Percentiles rank a stretch among this genome's conserved stretches.
Evolutionary conservation across 345 rosid genomes (phyloP).

Genomic region (Gossypioides kirkii): DNA sequence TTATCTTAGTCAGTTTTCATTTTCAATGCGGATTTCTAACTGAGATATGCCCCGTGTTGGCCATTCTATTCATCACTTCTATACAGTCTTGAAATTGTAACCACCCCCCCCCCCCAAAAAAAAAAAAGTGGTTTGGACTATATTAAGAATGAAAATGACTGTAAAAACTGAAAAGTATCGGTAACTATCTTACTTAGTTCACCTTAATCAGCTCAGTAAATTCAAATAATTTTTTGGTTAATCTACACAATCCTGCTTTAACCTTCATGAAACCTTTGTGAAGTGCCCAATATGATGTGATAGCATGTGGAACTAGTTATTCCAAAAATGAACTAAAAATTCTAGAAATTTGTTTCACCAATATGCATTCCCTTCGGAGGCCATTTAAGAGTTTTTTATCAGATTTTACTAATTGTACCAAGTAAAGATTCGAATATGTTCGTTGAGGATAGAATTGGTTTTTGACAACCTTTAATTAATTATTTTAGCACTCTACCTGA

Average conservation of each 20-base stretch:
- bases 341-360: background rate
- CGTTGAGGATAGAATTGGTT: background rate
- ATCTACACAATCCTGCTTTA: background rate
- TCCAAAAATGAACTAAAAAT: background rate
- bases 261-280: background rate
- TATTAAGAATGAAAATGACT: background rate
- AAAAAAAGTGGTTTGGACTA: background rate
- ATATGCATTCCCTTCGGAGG: background rate
- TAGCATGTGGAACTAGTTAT: background rate
- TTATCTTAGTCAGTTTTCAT: background rate
- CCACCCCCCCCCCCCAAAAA: background rate
- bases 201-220: background rate
- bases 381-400: background rate
- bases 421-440: background rate
- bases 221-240: background rate
- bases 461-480: background rate
- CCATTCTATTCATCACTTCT: background rate
- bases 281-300: background rate
- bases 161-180: background rate
- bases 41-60: background rate
- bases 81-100: background rate
- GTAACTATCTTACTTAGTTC: background rate
- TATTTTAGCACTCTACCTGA: conserved; percentile 4
- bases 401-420: background rate
- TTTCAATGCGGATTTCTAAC: background rate